A percentile compares a stretch with the other conserved stretches of the same genome.
Conservation (phyloP, 139 green algal genomes). For the Picochlorum sp. region DNA sequence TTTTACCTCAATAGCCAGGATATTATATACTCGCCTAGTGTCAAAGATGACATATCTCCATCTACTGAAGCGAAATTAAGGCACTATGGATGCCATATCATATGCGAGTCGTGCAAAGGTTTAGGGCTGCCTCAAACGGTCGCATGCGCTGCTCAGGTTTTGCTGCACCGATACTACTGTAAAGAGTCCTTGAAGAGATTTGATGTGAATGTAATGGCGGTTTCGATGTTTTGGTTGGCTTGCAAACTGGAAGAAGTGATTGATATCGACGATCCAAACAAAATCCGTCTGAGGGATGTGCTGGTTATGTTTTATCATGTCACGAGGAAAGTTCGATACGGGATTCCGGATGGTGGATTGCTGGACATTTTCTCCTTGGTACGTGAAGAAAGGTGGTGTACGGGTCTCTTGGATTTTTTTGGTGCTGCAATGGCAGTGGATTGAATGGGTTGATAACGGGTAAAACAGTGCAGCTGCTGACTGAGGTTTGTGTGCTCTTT, state of each 20-base stretch:
- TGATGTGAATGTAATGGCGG: constrained; percentile 72
- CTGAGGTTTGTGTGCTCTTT: neutral
- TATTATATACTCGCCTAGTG: constrained; percentile 51
- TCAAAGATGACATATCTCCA: constrained; percentile 56
- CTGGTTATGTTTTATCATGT: constrained; percentile 71
- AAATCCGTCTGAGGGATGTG: constrained; percentile 37
- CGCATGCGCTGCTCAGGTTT: constrained; percentile 76
- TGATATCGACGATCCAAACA: constrained; percentile 9
- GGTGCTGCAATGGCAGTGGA: neutral
- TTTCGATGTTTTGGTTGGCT: constrained; percentile 65
- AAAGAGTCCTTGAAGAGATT: constrained; percentile 71
- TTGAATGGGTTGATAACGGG: neutral
- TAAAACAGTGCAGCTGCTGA: neutral
- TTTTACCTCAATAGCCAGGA: constrained; percentile 77
- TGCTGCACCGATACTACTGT: constrained; percentile 92
- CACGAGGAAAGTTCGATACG: too few species aligned
- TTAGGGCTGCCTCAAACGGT: constrained; percentile 69
- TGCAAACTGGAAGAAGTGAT: constrained; percentile 84
- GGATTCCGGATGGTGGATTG: constrained; percentile 35
- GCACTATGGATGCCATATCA: constrained; percentile 68
- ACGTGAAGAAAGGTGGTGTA: neutral
- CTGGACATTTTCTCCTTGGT: neutral
- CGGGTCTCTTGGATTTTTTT: neutral
- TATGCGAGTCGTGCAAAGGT: constrained; percentile 49
- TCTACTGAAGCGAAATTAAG: constrained; percentile 57